Evolutionary conservation across 2,329 filamentous ascomycete genomes (phyloP), one percentile per base, ranked within the genome.

Genomic region (Neofusicoccum laricinum): DNA sequence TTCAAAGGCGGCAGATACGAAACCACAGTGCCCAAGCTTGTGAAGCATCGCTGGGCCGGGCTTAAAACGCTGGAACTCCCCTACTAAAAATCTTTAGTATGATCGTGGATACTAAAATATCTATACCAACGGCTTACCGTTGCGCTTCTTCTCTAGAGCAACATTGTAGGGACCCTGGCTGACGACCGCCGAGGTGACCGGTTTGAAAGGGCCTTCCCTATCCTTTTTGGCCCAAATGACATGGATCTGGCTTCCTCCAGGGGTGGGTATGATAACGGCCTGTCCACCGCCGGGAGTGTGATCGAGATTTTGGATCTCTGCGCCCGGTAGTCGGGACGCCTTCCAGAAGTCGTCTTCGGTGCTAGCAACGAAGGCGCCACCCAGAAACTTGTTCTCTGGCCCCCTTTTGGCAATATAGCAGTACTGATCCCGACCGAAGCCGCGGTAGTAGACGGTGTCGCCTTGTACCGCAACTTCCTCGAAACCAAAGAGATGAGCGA

Each of bases 341-440:
- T 51, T 51, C 25, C 36, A 15, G 48, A 51, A 51, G 4, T 51
- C 25, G 30, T 25, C 48, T 14, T 51, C 12, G 6, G 30, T 51
- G 6, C 36, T 15, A 17, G 30, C 30, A 19, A 36, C 7, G 6
- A 15, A 36, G 15, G 48, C 14, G 12, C 25, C 30, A 3, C 48
- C 48, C 3, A 4, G 11, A 25, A 51, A 51, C 7, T 6, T 30
- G 25, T 30, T 30, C 25, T 30, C 7, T 30, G 25, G 25, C 4
- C 3, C 25, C 25, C 7, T 30, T 30, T 1, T 30, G n/a, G 84
- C 79, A 66, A 82, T 83, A 21, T 86, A 76, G 4, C 85, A 73
- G 70, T 83, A 86, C 2, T 85, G 84, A 67, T 87, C 84, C 5
- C 73, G 75, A n/a, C 85, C 85, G 69, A 86, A 87, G 21, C 85